A percentile compares a stretch with the other conserved stretches of the same genome.
phyloP scores from a whole-genome alignment of 1,139 yeast genomes.

The Yamadazyma oceani region DNA sequence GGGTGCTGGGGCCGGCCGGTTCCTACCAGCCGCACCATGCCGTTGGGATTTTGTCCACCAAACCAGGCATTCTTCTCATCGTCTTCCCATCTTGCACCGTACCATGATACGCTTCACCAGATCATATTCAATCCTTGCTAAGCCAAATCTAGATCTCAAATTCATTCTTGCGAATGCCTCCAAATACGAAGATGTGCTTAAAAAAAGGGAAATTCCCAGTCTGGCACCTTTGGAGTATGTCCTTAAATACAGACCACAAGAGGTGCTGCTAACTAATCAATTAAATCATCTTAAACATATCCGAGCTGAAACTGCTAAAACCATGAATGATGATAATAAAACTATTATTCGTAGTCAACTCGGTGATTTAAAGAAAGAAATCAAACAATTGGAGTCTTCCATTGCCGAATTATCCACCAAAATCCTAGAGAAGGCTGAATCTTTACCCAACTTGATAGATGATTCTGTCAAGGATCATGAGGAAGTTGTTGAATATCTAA shows the following conservation, averaged over 20 bases:
- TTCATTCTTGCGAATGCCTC: constrained; percentile 39
- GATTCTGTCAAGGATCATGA: constrained; percentile 49
- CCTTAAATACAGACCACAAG: constrained; percentile 25
- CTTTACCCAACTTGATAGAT: constrained; percentile 70
- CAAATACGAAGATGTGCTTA: constrained; percentile 45
- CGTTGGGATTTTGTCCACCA: too few relatives aligned
- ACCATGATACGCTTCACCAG: constrained; percentile 2
- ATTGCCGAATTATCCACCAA: constrained; percentile 24
- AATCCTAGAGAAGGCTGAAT: constrained; percentile 43
- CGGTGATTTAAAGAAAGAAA: constrained; percentile 31
- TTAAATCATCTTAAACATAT: constrained; percentile 31
- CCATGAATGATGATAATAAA: constrained; percentile 18
- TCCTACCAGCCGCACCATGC: too few relatives aligned
- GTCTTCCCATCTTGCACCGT: neutral
- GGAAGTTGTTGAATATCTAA: constrained; percentile 44
- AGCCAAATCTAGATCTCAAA: constrained; percentile 43
- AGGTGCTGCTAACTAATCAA: constrained; percentile 20
- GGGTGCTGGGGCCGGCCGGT: too few relatives aligned
- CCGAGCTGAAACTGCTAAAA: constrained; percentile 28
- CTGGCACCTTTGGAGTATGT: constrained; percentile 24
- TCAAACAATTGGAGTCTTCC: constrained; percentile 36
- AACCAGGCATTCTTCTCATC: too few relatives aligned
- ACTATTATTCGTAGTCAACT: constrained; percentile 28
- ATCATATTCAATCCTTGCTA: constrained; percentile 8
- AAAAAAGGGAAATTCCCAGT: constrained; percentile 39